Base-by-base conservation (phyloP, 2,329 filamentous ascomycete genomes). In the Diaporthe ampelina region DNA sequence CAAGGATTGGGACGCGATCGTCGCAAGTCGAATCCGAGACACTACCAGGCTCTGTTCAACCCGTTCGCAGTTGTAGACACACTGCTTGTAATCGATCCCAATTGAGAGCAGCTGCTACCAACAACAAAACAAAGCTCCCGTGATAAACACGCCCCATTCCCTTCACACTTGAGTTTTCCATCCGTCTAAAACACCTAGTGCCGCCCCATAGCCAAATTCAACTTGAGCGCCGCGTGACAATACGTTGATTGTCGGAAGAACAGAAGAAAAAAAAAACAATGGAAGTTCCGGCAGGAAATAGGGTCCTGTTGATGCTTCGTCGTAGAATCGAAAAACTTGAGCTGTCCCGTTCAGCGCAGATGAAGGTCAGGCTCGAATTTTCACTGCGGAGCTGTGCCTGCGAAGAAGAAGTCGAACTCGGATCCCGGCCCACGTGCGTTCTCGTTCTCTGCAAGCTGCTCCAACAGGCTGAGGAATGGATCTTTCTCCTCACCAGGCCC, bases 371-470 rank as follows among this genome's bases (percentile, higher is more conserved):
- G 7, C 5, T n/a, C 43, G 43, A 26, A 2, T 9, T 7, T 24
- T 70, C 73, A 77, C 48, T 78, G 74, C 54, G 75, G 61, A 24
- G 71, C 67, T 32, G 72, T 72, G 9, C 81, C 81, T 3, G 79
- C 81, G 37, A 95, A 84, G 79, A 95, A 95, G 83, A 94, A 95
- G 81, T 96, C 94, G 78, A 97, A 84, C 80, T 96, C 94, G 77
- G 89, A 92, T 17, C 92, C 93, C 13, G 91, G 90, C 0, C 92
- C 93, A 69, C 90, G 86, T 56, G 87, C 87, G 70, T 93, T 89
- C 82, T 96, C 94, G 79, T 94, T 95, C 82, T 97, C 94, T 0
- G 94, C 94, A 74, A 97, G 86, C 83, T 97, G 94, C 81, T 97
- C 94, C 48, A 97, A 84, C 56, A 97, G 83, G 76, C 90, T 94